These are phyloP conservation scores for Claviceps sp. DNA, from an alignment of 2,329 filamentous ascomycete species.

Conservation along the genomic window DNA sequence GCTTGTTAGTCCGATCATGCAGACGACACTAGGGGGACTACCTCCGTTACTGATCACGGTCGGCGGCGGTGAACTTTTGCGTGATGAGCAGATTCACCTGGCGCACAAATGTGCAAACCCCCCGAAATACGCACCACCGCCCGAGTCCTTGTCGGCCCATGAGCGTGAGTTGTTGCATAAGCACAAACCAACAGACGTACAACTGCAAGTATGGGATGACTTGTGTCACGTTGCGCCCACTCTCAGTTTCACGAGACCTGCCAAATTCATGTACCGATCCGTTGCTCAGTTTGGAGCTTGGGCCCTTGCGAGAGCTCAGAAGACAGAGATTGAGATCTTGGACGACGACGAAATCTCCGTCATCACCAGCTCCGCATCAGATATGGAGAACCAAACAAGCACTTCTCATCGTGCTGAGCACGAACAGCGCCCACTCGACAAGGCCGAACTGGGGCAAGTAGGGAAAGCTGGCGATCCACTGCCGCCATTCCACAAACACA, in stretches of 20 bases:
- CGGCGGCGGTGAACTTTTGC: conserved; percentile 76
- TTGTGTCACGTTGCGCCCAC: conserved; percentile 87
- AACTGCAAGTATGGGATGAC: conserved; percentile 92
- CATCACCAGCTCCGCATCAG: conserved; percentile 47
- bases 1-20: conserved; percentile 76
- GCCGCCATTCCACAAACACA: conserved; percentile 66
- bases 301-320: conserved; percentile 73
- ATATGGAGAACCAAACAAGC: conserved; percentile 13
- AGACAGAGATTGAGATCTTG: conserved; percentile 64
- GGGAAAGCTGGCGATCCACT: conserved; percentile 80
- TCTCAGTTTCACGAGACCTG: conserved; percentile 88
- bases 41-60: conserved; percentile 77
- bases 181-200: conserved; percentile 77
- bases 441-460: conserved; percentile 30
- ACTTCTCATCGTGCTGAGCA: conserved; percentile 10
- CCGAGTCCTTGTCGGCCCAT: conserved; percentile 47
- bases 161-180: conserved; percentile 46
- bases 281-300: conserved; percentile 90
- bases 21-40: conserved; percentile 78
- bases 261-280: conserved; percentile 89
- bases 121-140: conserved; percentile 55
- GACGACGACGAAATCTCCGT: conserved; percentile 67
- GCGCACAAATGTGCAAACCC: conserved; percentile 92
- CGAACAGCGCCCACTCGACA: conserved; percentile 9
- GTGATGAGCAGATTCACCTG: conserved; percentile 89